phyloP scores from a whole-genome alignment of 2,329 filamentous ascomycete species.

The Exutisphaerella laricina region DNA sequence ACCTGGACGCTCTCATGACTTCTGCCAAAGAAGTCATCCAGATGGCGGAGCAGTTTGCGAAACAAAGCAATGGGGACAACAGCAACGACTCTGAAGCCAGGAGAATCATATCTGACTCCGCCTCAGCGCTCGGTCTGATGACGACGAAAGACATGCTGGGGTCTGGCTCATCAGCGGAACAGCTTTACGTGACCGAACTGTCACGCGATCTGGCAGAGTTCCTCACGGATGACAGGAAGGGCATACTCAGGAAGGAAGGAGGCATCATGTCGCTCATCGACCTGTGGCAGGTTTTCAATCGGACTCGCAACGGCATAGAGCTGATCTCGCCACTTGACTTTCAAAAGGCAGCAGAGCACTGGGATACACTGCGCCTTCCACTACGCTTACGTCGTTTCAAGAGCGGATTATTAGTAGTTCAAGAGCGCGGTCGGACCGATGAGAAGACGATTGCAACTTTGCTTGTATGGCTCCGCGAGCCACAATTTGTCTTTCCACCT shows the following conservation, averaged over 20 bases:
- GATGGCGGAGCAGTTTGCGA: conserved; percentile 79
- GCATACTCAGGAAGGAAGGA: conserved; percentile 70
- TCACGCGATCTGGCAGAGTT: conserved; percentile 83
- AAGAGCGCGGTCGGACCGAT: conserved; percentile 80
- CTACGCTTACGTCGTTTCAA: conserved; percentile 84
- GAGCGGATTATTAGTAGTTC: conserved; percentile 90
- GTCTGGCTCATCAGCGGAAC: conserved; percentile 66
- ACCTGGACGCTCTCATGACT: conserved; percentile 93
- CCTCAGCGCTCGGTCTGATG: conserved; percentile 77
- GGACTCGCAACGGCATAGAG: conserved; percentile 86
- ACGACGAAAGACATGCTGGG: conserved; percentile 92
- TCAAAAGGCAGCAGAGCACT: conserved; percentile 78
- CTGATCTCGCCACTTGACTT: conserved; percentile 89
- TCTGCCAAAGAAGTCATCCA: conserved; percentile 95
- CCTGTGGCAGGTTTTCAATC: conserved; percentile 91
- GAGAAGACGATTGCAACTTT: conserved; percentile 78
- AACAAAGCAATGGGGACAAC: conserved; percentile 55
- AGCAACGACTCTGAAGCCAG: conserved; percentile 54
- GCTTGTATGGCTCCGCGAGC: conserved; percentile 67
- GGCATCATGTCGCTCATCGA: conserved; percentile 88
- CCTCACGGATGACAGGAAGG: conserved; percentile 75
- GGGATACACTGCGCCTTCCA: conserved; percentile 81
- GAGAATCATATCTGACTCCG: conserved; percentile 72
- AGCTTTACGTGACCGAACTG: conserved; percentile 82
- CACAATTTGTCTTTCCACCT: conserved; percentile 16